Evolutionary conservation across 345 rosid species (phyloP).

Genomic region (Eucalyptus pauciflora): DNA sequence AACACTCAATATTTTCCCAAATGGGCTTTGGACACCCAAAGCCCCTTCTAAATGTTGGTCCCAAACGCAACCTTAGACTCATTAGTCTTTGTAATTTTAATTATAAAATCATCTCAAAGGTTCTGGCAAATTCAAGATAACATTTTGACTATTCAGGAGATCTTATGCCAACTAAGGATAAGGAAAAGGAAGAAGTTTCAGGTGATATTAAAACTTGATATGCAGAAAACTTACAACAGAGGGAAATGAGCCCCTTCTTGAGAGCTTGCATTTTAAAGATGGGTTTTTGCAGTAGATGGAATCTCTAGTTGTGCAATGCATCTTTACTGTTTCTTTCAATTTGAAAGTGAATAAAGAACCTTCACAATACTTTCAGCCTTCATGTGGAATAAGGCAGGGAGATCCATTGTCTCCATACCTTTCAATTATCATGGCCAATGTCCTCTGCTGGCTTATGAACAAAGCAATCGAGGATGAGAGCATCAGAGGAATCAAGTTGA

Average conservation of each 20-base stretch:
- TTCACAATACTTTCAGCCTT: not conserved
- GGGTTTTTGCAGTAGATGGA: not conserved
- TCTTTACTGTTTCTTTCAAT: not conserved
- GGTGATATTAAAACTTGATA: not conserved
- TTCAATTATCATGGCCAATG: not conserved
- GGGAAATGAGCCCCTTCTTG: not conserved
- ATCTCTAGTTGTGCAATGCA: not conserved
- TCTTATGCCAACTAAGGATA: not conserved
- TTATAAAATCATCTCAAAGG: not conserved
- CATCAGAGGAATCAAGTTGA: not conserved
- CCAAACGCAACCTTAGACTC: not conserved
- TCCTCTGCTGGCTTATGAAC: not conserved
- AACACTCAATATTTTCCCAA: too few species aligned
- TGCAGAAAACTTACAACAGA: fast-evolving
- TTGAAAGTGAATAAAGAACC: not conserved
- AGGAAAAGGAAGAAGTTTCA: not conserved
- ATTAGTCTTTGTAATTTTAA: not conserved
- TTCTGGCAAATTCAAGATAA: not conserved
- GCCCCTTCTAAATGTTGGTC: too few species aligned
- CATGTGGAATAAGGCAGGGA: not conserved
- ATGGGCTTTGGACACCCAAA: too few species aligned
- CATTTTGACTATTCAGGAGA: not conserved
- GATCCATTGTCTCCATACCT: not conserved
- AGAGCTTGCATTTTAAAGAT: not conserved
- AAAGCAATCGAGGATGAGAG: not conserved